Base-by-base conservation (phyloP, 148 eudicot genomes). In the Agrostemma githago region DNA sequence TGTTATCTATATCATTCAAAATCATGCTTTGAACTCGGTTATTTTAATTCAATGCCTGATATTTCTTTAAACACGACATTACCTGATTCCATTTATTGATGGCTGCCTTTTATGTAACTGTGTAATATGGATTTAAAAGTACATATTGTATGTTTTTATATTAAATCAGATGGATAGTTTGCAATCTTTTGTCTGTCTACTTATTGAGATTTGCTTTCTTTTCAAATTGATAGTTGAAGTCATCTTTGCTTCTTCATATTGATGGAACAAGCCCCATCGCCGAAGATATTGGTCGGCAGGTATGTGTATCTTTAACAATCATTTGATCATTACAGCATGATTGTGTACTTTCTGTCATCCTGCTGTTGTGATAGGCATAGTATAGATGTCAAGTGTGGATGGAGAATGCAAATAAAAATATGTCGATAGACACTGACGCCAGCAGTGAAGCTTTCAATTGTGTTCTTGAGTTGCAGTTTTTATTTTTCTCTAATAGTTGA, bases 281-380 rank as follows among this genome's bases (percentile, higher is more conserved):
- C 77, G 98, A 93, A 80, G 98, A 93, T 83, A 93, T 93, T 74
- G 97, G 98, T 26, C 94, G 97, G 73, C 96, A 93, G 98, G 98
- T 93, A 86, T 53, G 5, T 43, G 14, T 40, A 3, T 72, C 9
- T 39, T 60, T 8, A 16, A 46, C 44, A 41, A 48, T 48, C 26
- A 21, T 51, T 6, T 4, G 16, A 3, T 39, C 40, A 37, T 60
- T 2, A 8, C 38, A 67, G 59, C 37, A 19, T 9, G n/a, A 14
- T 66, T 56, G 51, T 42, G 56, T 51, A 10, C 14, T 51, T 51
- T 51, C 14, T 51, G 56, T 51, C 6, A 53, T 21, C 51, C 54
- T 66, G 4, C 37, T 66, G 12, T 39, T 39, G 9, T 16, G 51
- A 66, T 66, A 40, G 17, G 21, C 53, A 40, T 16, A 12, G 53